These are phyloP conservation scores for Passiflora organensis DNA, from an alignment of 345 rosid genomes.

Conservation along the genomic window DNA sequence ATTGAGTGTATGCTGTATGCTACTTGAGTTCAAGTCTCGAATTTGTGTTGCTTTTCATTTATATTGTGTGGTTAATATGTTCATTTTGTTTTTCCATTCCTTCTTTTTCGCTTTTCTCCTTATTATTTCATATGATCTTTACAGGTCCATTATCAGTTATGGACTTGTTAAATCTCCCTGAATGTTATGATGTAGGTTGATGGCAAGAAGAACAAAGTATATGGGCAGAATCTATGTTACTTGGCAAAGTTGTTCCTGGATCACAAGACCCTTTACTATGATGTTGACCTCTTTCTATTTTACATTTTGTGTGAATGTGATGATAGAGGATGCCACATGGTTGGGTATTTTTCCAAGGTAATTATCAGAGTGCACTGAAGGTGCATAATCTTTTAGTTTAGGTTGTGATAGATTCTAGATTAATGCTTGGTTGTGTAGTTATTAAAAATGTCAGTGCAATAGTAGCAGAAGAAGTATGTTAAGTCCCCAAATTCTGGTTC, in stretches of 20 bases:
- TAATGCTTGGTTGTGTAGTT: no score
- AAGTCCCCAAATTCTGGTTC: neutral
- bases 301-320: conserved; percentile 94
- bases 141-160: neutral
- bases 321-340: conserved; percentile 99
- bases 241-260: conserved; percentile 96
- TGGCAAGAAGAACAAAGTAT: conserved; percentile 98
- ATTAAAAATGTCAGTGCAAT: no score
- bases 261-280: conserved; percentile 98
- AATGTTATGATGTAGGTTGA: conserved; percentile 46
- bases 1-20: neutral
- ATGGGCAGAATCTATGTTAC: conserved; percentile 98
- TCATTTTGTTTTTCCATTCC: neutral
- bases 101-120: neutral
- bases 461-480: neutral
- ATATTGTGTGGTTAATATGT: neutral
- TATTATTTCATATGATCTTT: neutral
- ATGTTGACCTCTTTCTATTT: conserved; percentile 90
- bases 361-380: neutral
- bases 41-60: neutral
- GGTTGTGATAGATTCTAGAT: no score
- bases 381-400: no score
- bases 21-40: neutral
- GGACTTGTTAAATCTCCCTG: neutral
- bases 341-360: conserved; percentile 98